Evolutionary conservation across 345 rosid species (phyloP).

Genomic region (Rhodamnia argentea): DNA sequence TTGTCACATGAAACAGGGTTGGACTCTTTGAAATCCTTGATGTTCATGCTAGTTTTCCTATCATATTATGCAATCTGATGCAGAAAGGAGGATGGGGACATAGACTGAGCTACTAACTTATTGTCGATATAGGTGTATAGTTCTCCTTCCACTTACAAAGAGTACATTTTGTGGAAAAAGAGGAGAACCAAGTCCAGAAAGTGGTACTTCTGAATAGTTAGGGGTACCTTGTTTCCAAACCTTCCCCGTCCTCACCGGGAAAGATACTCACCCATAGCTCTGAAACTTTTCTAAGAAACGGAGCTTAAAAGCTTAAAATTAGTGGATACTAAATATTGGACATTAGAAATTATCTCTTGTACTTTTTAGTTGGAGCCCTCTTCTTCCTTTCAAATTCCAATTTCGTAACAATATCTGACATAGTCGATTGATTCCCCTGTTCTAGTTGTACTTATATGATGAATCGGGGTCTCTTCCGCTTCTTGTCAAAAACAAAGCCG

Average conservation of each 20-base stretch:
- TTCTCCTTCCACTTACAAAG: not conserved
- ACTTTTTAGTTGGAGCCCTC: not conserved
- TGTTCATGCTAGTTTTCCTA: not conserved
- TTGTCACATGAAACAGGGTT: not conserved
- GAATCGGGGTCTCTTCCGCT: slow-evolving; percentile 38
- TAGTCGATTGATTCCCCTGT: not conserved
- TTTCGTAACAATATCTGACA: not conserved
- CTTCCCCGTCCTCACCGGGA: not conserved
- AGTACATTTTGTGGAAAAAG: not conserved
- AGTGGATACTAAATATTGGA: not conserved
- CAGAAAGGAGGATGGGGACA: not conserved
- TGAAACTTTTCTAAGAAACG: not conserved
- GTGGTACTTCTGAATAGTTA: not conserved
- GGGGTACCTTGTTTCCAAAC: not conserved
- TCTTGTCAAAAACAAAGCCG: slow-evolving; percentile 44
- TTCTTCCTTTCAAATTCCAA: not conserved
- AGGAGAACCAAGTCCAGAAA: not conserved
- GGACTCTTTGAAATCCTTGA: not conserved
- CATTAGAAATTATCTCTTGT: not conserved
- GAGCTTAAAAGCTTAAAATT: not conserved
- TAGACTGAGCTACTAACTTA: not conserved
- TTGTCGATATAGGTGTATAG: not conserved
- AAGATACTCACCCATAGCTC: not conserved
- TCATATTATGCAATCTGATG: not conserved
- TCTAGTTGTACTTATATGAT: slow-evolving; percentile 52